Evolutionary conservation across 73 alveolate genomes (phyloP).

Genomic region (Urostyla sp.): DNA sequence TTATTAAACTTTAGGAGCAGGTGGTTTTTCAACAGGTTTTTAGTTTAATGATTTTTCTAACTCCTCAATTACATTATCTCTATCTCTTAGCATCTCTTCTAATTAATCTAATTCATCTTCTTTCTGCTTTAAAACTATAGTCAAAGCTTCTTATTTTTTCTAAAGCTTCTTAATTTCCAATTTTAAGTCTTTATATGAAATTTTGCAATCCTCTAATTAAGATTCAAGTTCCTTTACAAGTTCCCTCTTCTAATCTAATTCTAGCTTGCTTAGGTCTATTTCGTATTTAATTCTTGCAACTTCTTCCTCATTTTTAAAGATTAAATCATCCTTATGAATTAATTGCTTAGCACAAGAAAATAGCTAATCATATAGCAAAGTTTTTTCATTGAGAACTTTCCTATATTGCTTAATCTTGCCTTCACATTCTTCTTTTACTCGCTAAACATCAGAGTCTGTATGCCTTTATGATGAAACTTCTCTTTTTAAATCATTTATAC

Average conservation of each 20-base stretch:
- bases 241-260: constrained; percentile 55
- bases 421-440: constrained; percentile 20
- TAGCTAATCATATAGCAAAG: constrained; percentile 53
- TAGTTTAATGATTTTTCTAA: constrained; percentile 52
- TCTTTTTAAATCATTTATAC: constrained; percentile 44
- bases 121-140: constrained; percentile 52
- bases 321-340: constrained; percentile 39
- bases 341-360: constrained; percentile 41
- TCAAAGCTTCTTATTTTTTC: constrained; percentile 3
- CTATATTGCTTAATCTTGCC: constrained; percentile 5
- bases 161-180: constrained; percentile 37
- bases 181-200: constrained; percentile 23
- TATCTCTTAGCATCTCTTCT: constrained; percentile 55
- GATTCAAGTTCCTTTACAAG: constrained; percentile 44
- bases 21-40: constrained; percentile 4
- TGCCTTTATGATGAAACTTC: constrained; percentile 36
- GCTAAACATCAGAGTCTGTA: constrained; percentile 39
- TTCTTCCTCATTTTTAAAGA: constrained; percentile 57
- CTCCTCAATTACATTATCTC: constrained; percentile 60
- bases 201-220: constrained; percentile 45
- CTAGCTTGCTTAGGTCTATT: constrained; percentile 33
- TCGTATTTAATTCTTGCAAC: constrained; percentile 58
- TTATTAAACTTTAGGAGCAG: constrained; percentile 45
- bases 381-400: constrained; percentile 52
- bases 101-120: constrained; percentile 60